Percentiles rank a stretch among this genome's conserved stretches.
Evolutionary conservation across 2,329 filamentous ascomycete genomes (phyloP).

Genomic region (Monosporascus sp.): DNA sequence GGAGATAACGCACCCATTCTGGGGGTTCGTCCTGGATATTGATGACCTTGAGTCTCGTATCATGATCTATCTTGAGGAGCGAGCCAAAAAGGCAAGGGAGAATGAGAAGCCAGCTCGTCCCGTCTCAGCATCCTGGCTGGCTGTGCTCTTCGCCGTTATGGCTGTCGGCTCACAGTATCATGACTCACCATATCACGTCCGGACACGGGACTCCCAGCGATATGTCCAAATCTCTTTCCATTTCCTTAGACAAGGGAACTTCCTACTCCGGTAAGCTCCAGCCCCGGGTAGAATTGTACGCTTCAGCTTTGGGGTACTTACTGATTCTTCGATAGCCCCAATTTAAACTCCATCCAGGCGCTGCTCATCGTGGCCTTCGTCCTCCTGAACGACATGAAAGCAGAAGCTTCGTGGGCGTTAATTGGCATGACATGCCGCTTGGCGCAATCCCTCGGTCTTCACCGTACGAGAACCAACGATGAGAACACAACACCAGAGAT

Average conservation of each 20-base stretch:
- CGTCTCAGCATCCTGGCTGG: slow-evolving; percentile 60
- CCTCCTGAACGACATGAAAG: slow-evolving; percentile 64
- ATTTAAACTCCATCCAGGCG: slow-evolving; percentile 61
- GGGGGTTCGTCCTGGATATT: slow-evolving; percentile 63
- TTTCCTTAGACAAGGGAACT: slow-evolving; percentile 59
- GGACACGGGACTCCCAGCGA: slow-evolving; percentile 54
- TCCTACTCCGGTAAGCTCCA: slow-evolving; percentile 46
- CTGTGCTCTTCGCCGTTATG: slow-evolving; percentile 60
- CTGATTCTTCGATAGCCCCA: slow-evolving; percentile 38
- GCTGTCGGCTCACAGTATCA: slow-evolving; percentile 63
- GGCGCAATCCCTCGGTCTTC: slow-evolving; percentile 60
- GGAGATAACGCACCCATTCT: slow-evolving; percentile 62
- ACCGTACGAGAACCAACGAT: slow-evolving; percentile 43
- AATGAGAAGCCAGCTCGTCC: slow-evolving; percentile 41
- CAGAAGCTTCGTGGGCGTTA: slow-evolving; percentile 62
- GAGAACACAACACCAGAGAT: slow-evolving; percentile 39
- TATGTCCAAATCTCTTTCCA: slow-evolving; percentile 62
- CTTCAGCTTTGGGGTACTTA: no score
- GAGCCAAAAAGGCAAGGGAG: slow-evolving; percentile 50
- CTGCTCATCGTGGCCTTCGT: slow-evolving; percentile 59
- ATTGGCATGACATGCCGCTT: slow-evolving; percentile 59
- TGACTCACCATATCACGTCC: slow-evolving; percentile 57
- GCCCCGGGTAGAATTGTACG: neutral
- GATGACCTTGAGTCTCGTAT: slow-evolving; percentile 60
- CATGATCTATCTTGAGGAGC: slow-evolving; percentile 61